Percentiles rank a stretch among this genome's conserved stretches.
Conservation (phyloP, 805 yeast genomes). For the Cyberlindnera subsufficiens region DNA sequence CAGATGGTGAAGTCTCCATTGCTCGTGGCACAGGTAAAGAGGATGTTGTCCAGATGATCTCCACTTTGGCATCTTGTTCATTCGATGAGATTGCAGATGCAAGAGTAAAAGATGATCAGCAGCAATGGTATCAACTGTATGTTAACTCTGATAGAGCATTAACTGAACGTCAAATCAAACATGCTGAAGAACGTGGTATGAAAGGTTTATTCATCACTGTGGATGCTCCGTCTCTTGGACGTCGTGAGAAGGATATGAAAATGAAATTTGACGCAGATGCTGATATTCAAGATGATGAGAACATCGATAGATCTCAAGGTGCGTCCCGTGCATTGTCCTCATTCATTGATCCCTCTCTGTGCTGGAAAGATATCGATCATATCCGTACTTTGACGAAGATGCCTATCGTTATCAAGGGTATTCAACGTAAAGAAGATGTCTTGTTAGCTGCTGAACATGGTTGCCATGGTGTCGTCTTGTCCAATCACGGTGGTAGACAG, state of each 20-base stretch:
- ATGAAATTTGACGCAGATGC: constrained; percentile 47
- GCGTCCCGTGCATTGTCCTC: constrained; percentile 85
- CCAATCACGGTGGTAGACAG: constrained; percentile 90
- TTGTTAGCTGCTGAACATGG: constrained; percentile 67
- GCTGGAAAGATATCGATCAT: constrained; percentile 60
- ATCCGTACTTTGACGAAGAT: constrained; percentile 50
- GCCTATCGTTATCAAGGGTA: constrained; percentile 75
- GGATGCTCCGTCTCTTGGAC: constrained; percentile 88
- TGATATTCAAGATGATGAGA: constrained; percentile 40
- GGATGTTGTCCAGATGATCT: constrained; percentile 80
- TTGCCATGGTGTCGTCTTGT: constrained; percentile 70
- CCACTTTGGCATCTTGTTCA: constrained; percentile 85
- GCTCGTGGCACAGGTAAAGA: constrained; percentile 78
- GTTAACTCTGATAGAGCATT: constrained; percentile 72
- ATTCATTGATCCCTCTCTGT: constrained; percentile 66
- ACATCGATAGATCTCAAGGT: constrained; percentile 66
- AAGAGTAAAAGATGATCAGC: constrained; percentile 53
- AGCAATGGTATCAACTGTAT: constrained; percentile 86
- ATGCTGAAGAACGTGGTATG: constrained; percentile 69
- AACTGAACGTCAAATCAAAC: constrained; percentile 54
- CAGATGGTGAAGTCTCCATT: constrained; percentile 85
- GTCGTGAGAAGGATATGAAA: constrained; percentile 84
- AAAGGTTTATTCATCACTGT: constrained; percentile 85
- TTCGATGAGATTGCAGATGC: constrained; percentile 80
- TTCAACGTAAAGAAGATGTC: constrained; percentile 80